Evolutionary conservation across 257 asterid species (phyloP), one percentile per base, ranked within the genome.

Genomic region (Phtheirospermum japonicum): DNA sequence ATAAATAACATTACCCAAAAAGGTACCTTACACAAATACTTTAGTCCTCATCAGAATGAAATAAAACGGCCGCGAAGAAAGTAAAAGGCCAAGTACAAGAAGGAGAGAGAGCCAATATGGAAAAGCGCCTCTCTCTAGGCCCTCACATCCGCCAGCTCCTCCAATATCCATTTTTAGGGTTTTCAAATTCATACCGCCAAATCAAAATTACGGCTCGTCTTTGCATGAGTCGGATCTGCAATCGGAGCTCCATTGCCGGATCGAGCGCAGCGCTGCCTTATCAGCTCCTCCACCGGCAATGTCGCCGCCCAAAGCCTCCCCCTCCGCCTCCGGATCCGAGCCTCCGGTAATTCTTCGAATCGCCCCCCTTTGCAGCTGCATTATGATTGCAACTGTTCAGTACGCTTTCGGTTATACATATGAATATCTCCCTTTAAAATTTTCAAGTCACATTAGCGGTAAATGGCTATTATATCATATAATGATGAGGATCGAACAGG

Each of bases 191-290:
- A 59, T 49, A 77, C 90, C 80, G 77, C 77, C 87, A 67, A 79
- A 60, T 73, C 82, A 19, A 57, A 43, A 60, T 50, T 34, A 42
- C 71, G 59, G 37, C 68, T 33, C 69, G 64, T 50, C 68, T 58
- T 67, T 79, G 86, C 80, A 76, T 73, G 89, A 76, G 26, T 76
- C 80, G 76, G 81, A 82, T 77, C 82, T 76, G 54, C 65, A 64
- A 40, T 74, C 68, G 66, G 72, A 73, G 59, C 82, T 80, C 83
- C 87, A 75, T 76, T 68, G 82, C 83, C 79, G 87, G 83, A 78
- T 85, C 86, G 81, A 69, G 77, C 73, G 64, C 66, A 2, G 33
- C 66, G 57, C 74, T 57, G 77, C 75, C 73, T 64, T 48, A 50
- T 64, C 72, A 51, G 71, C 74, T 73, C 75, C 71, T 57, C 71